These are phyloP conservation scores for Sordariomycetes sp. DNA, from an alignment of 2,329 filamentous ascomycete species.

Conservation along the genomic window DNA sequence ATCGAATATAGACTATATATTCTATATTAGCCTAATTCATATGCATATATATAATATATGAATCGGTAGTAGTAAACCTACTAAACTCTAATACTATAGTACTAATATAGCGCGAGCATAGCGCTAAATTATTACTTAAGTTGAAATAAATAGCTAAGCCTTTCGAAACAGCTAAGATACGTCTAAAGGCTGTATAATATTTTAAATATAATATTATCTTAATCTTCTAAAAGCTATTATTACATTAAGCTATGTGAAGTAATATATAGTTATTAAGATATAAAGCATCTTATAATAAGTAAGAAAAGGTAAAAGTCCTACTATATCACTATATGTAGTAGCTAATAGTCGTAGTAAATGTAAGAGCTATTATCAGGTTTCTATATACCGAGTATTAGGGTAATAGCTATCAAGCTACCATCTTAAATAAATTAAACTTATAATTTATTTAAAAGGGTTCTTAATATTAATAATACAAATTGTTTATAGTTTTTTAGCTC, in stretches of 20 bases:
- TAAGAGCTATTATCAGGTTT: neutral
- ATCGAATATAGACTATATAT: too few relatives aligned
- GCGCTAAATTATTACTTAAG: neutral
- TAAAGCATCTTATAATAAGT: neutral
- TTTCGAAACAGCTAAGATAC: neutral
- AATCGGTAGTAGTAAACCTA: neutral
- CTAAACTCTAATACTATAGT: neutral
- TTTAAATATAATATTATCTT: neutral
- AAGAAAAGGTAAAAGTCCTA: neutral
- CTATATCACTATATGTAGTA: neutral
- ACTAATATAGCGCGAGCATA: neutral
- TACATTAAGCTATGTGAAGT: neutral
- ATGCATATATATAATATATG: too few relatives aligned
- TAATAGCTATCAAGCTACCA: neutral
- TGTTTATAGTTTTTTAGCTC: neutral
- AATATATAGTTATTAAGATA: neutral
- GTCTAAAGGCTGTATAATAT: neutral
- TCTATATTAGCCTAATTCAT: too few relatives aligned
- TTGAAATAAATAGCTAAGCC: neutral
- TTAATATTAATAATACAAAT: neutral
- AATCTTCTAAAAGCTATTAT: neutral
- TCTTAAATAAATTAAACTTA: neutral
- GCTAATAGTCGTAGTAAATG: neutral
- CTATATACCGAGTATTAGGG: neutral
- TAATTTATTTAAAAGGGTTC: neutral